Conservation (phyloP, 2,329 filamentous ascomycete genomes). For the Simplicillium aogashimaense region DNA sequence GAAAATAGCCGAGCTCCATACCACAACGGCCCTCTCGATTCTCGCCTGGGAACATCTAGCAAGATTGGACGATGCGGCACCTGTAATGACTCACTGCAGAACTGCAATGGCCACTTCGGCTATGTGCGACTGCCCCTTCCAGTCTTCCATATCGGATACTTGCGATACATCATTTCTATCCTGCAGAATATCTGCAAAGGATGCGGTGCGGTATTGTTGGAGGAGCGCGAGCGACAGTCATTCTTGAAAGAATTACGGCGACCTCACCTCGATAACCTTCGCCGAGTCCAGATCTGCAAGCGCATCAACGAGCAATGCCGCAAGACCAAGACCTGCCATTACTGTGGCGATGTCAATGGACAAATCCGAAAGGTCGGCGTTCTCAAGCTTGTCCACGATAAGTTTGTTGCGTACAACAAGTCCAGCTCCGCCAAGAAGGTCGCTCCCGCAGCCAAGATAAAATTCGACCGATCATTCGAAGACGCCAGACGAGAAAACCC, state of each 20-base stretch:
- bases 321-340: constrained; percentile 73
- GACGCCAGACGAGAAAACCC: constrained; percentile 67
- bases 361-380: constrained; percentile 85
- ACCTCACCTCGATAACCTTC: constrained; percentile 77
- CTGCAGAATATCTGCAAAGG: constrained; percentile 92
- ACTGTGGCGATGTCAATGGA: constrained; percentile 77
- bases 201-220: constrained; percentile 68
- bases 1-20: constrained; percentile 68
- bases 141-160: constrained; percentile 91
- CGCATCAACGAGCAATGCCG: constrained; percentile 82
- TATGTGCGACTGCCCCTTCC: constrained; percentile 85
- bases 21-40: constrained; percentile 75
- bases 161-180: constrained; percentile 86
- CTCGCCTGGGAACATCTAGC: constrained; percentile 62
- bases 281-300: constrained; percentile 75
- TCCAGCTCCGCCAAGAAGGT: constrained; percentile 81
- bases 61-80: constrained; percentile 74
- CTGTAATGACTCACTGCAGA: constrained; percentile 69
- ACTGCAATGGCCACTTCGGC: constrained; percentile 92
- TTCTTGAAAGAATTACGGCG: constrained; percentile 74
- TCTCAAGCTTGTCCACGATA: constrained; percentile 92
- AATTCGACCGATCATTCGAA: constrained; percentile 78
- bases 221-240: constrained; percentile 65
- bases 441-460: constrained; percentile 68
- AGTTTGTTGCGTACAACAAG: constrained; percentile 78